phyloP scores from a whole-genome alignment of 2,329 filamentous ascomycete genomes.

The Penicillium janthinellum region DNA sequence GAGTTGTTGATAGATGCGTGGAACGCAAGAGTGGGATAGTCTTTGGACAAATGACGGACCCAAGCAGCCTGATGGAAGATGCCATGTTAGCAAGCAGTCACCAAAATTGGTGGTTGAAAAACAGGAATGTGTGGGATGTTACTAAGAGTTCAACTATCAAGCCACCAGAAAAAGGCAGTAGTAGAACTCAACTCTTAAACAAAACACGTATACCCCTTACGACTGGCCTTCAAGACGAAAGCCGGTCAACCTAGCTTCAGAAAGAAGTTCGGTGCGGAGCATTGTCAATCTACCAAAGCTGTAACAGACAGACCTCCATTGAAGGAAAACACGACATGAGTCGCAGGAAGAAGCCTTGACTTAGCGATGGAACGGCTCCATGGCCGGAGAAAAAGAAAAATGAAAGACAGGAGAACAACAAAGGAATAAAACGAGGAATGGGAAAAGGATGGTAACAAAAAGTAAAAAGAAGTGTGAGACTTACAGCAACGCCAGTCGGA shows the following conservation, averaged over 20 bases:
- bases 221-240: slow-evolving; percentile 88
- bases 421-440: slow-evolving; percentile 7
- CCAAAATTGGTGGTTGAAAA: slow-evolving; percentile 31
- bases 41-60: slow-evolving; percentile 85
- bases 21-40: slow-evolving; percentile 92
- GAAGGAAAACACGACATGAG: slow-evolving; percentile 55
- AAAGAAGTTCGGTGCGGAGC: slow-evolving; percentile 68
- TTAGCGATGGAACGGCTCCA: slow-evolving; percentile 66
- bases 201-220: slow-evolving; percentile 78
- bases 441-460: slow-evolving; percentile 1
- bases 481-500: slow-evolving; percentile 90
- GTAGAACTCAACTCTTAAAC: slow-evolving; percentile 95
- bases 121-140: slow-evolving; percentile 81
- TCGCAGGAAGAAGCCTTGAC: slow-evolving; percentile 78
- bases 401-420: slow-evolving; percentile 7
- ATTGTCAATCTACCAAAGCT: slow-evolving; percentile 93
- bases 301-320: slow-evolving; percentile 95
- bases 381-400: slow-evolving; percentile 28
- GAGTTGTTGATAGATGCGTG: slow-evolving; percentile 93
- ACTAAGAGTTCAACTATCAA: slow-evolving; percentile 93
- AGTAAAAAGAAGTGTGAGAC: slow-evolving; percentile 48
- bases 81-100: slow-evolving; percentile 34
- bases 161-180: slow-evolving; percentile 62
- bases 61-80: slow-evolving; percentile 76
- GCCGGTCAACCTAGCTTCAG: slow-evolving; percentile 68